Percentiles rank a stretch among this genome's conserved stretches.
These are phyloP conservation scores for Hordeum vulgare DNA, from an alignment of 176 grass and related monocot genomes.

Conservation along the genomic window DNA sequence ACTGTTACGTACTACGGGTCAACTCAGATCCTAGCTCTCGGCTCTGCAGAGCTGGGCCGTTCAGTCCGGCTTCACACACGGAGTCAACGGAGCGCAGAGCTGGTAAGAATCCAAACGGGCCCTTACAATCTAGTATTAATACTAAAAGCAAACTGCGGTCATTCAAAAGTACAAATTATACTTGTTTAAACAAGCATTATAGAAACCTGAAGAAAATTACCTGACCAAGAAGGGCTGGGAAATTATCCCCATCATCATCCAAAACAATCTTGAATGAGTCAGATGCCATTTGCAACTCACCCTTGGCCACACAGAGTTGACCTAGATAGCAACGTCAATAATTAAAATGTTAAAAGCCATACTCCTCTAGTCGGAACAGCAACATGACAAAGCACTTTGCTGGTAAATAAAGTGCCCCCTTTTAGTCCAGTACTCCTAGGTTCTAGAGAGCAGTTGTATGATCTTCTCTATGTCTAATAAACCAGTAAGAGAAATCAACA, in stretches of 20 bases:
- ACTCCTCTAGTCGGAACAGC: neutral
- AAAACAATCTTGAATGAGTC: constrained; percentile 87
- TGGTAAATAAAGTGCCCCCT: neutral
- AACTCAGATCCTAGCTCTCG: neutral
- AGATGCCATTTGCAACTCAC: constrained; percentile 70
- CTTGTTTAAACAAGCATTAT: constrained; percentile 1
- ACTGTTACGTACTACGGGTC: neutral
- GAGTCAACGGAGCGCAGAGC: neutral
- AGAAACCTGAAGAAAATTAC: constrained; percentile 35
- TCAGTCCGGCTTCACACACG: neutral
- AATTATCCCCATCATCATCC: constrained; percentile 69
- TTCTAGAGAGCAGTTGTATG: neutral
- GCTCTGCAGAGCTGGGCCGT: neutral
- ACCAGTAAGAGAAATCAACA: neutral
- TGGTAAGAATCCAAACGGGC: neutral
- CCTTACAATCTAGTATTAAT: neutral
- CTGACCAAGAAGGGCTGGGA: constrained; percentile 95
- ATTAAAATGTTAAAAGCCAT: neutral
- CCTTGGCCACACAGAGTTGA: constrained; percentile 89
- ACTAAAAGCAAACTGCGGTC: neutral
- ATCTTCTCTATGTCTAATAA: neutral
- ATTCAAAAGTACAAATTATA: neutral
- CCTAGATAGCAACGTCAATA: constrained; percentile 37
- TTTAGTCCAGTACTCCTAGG: neutral
- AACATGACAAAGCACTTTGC: neutral